phyloP scores from a whole-genome alignment of 306 rosid genomes.

The Cucumis cinereus region DNA sequence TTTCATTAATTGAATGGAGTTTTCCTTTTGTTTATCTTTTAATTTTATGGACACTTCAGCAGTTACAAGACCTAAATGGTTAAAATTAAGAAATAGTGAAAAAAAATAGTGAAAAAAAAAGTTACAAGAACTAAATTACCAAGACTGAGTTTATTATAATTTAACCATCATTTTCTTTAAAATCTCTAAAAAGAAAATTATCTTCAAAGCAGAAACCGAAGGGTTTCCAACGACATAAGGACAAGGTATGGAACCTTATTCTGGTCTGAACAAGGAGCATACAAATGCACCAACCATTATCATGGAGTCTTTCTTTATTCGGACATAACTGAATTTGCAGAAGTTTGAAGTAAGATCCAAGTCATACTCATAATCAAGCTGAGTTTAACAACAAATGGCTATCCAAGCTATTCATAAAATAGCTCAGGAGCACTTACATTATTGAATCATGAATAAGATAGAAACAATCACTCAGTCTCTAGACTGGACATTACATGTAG shows the following conservation, averaged over 20 bases:
- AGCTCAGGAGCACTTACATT: neutral
- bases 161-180: neutral
- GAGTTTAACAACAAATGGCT: conserved; percentile 6
- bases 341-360: neutral
- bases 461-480: neutral
- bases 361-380: neutral
- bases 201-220: neutral
- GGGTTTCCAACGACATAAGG: neutral
- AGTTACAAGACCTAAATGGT: neutral
- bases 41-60: neutral
- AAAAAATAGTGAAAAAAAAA: neutral
- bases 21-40: neutral
- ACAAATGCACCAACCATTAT: neutral
- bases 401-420: conserved; percentile 2
- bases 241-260: neutral
- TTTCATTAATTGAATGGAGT: neutral
- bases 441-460: neutral
- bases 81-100: neutral
- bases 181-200: neutral
- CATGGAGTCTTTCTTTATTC: neutral
- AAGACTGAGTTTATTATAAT: neutral
- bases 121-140: neutral
- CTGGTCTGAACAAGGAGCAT: neutral
- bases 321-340: neutral
- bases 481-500: neutral